Conservation (phyloP, 1,284 basidiomycete species). For the Golubevia pallescens region DNA sequence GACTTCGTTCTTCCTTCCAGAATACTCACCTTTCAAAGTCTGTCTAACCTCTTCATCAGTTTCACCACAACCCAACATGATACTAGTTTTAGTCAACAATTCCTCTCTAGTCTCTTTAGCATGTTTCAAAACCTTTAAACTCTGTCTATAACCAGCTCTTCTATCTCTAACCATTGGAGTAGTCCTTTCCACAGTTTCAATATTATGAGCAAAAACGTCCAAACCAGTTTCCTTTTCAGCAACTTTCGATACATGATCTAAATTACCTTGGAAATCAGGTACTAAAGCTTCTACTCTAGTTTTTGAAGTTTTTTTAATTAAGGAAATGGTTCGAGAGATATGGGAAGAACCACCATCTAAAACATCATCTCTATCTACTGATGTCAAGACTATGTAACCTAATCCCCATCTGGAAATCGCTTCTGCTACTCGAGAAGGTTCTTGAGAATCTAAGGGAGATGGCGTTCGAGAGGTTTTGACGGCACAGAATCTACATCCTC, state of each 20-base stretch:
- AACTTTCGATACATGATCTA: conserved; percentile 28
- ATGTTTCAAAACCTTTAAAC: conserved; percentile 35
- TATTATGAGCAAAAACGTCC: conserved; percentile 63
- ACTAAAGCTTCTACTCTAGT: conserved; percentile 63
- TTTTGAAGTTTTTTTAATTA: conserved; percentile 57
- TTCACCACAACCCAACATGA: conserved; percentile 64
- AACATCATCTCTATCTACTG: conserved; percentile 59
- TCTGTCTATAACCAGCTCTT: conserved; percentile 56
- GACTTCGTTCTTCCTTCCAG: not conserved
- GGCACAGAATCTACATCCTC: conserved; percentile 60
- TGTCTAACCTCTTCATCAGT: conserved; percentile 53
- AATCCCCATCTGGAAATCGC: conserved; percentile 61
- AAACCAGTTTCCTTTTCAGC: conserved; percentile 32
- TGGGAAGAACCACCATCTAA: conserved; percentile 55
- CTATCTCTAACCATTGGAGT: conserved; percentile 58
- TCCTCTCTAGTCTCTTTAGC: conserved; percentile 37
- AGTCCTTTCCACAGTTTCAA: conserved; percentile 61
- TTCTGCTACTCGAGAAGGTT: conserved; percentile 47
- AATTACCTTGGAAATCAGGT: conserved; percentile 52
- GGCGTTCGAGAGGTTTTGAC: conserved; percentile 59
- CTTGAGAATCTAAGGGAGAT: conserved; percentile 50
- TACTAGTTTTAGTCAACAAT: conserved; percentile 60
- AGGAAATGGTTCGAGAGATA: conserved; percentile 50
- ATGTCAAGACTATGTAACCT: conserved; percentile 62
- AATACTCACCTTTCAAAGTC: conserved; percentile 30